Evolutionary conservation across 768 basidiomycete species (phyloP).

Genomic region (Suillus paluster): DNA sequence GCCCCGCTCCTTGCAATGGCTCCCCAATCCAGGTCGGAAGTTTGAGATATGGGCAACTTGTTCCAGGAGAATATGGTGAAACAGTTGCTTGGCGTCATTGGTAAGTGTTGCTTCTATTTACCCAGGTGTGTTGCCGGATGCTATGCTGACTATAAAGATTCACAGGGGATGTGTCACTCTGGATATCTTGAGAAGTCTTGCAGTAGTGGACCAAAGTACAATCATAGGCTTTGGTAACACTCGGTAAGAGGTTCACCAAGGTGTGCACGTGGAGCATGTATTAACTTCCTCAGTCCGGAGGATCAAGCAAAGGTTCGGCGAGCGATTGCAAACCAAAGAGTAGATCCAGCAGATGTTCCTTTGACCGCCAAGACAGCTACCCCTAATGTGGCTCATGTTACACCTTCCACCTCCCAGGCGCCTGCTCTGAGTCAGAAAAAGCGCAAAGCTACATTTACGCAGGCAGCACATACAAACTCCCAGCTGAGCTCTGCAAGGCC

Average conservation of each 20-base stretch:
- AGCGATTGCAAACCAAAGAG: constrained; percentile 56
- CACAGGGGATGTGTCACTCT: constrained; percentile 75
- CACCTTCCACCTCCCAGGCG: constrained; percentile 6
- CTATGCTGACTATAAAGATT: constrained; percentile 6
- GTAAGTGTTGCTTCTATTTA: constrained; percentile 41
- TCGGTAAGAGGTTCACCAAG: constrained; percentile 41
- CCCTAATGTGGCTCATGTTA: constrained; percentile 11
- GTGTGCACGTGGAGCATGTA: not conserved
- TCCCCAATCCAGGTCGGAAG: constrained; percentile 55
- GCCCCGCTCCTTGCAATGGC: constrained; percentile 61
- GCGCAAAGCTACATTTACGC: constrained; percentile 43
- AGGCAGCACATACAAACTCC: constrained; percentile 16
- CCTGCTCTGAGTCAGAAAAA: constrained; percentile 42
- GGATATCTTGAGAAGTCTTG: constrained; percentile 55
- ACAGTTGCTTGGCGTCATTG: constrained; percentile 80
- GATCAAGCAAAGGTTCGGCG: constrained; percentile 68
- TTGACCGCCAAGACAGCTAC: constrained; percentile 39
- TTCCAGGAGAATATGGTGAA: constrained; percentile 54
- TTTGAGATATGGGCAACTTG: constrained; percentile 66
- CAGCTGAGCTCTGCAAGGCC: constrained; percentile 21
- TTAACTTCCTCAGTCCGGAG: constrained; percentile 42
- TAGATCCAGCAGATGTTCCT: constrained; percentile 65
- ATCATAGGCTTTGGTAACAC: constrained; percentile 57
- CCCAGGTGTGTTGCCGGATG: not conserved
- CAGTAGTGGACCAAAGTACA: constrained; percentile 42